Evolutionary conservation across 768 basidiomycete species (phyloP).

Genomic region (Termitomyces titanicus): DNA sequence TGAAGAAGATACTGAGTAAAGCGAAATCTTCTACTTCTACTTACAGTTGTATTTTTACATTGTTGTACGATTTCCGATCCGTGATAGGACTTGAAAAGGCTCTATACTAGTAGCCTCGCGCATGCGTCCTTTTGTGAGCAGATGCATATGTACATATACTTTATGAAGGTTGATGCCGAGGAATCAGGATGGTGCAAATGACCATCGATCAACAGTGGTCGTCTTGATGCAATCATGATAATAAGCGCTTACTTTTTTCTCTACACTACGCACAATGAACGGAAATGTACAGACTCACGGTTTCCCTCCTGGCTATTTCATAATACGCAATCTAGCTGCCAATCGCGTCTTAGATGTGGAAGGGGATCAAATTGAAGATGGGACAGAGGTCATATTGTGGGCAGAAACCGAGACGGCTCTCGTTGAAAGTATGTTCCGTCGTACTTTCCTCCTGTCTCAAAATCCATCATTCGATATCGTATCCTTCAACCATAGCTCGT

Average conservation of each 20-base stretch:
- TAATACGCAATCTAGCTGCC: constrained; percentile 52
- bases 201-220: neutral
- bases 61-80: neutral
- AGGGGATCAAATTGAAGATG: constrained; percentile 51
- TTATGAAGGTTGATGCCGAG: neutral
- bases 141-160: too few relatives aligned
- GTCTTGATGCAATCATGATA: too few relatives aligned
- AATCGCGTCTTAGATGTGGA: constrained; percentile 57
- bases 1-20: constrained; percentile 9
- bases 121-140: too few relatives aligned
- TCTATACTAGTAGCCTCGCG: too few relatives aligned
- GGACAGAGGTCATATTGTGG: constrained; percentile 61
- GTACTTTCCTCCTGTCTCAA: neutral
- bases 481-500: constrained; percentile 41
- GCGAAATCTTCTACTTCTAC: neutral
- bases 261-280: neutral
- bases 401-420: constrained; percentile 71
- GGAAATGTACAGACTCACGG: constrained; percentile 29
- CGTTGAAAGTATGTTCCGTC: constrained; percentile 63
- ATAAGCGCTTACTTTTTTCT: too few relatives aligned
- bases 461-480: neutral
- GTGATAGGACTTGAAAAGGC: too few relatives aligned
- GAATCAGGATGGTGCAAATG: neutral
- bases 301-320: constrained; percentile 59
- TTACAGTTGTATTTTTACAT: neutral